Conservation (phyloP, 2,329 filamentous ascomycete species). For the Aaosphaeria pasadenensis region DNA sequence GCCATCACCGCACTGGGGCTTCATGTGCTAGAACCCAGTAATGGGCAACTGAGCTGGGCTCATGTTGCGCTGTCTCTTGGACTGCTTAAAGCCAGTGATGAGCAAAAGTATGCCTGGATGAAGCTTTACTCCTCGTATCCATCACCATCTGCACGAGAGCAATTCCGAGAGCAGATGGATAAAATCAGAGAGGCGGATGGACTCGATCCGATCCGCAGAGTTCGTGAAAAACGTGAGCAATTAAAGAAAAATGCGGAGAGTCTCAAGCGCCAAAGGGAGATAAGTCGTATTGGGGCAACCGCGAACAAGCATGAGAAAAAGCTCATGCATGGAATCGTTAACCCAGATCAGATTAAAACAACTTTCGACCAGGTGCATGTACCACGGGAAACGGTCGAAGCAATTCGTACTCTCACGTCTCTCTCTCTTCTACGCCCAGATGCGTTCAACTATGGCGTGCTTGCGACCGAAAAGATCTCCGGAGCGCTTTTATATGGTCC, state of each 20-base stretch:
- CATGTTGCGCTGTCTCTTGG: constrained; percentile 43
- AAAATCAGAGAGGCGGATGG: neutral
- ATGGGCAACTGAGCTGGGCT: constrained; percentile 32
- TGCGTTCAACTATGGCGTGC: constrained; percentile 92
- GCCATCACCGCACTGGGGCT: constrained; percentile 52
- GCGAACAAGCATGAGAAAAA: constrained; percentile 76
- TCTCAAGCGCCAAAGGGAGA: constrained; percentile 50
- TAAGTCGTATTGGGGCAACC: constrained; percentile 37
- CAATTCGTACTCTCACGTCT: constrained; percentile 83
- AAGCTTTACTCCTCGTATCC: constrained; percentile 3
- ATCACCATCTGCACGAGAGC: neutral
- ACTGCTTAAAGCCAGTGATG: constrained; percentile 45
- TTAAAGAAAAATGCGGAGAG: neutral
- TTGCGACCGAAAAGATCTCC: constrained; percentile 86
- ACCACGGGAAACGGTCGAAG: constrained; percentile 76
- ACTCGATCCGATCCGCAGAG: neutral
- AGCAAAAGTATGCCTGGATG: constrained; percentile 43
- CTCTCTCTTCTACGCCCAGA: constrained; percentile 84
- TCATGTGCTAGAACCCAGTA: constrained; percentile 17
- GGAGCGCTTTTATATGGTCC: constrained; percentile 86
- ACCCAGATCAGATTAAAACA: constrained; percentile 76
- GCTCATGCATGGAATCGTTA: constrained; percentile 76
- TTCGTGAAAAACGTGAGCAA: neutral
- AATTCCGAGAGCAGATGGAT: neutral
- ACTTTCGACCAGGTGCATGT: constrained; percentile 88